Evolutionary conservation across 2,329 filamentous ascomycete genomes (phyloP).

Genomic region (Colletotrichum siamense): DNA sequence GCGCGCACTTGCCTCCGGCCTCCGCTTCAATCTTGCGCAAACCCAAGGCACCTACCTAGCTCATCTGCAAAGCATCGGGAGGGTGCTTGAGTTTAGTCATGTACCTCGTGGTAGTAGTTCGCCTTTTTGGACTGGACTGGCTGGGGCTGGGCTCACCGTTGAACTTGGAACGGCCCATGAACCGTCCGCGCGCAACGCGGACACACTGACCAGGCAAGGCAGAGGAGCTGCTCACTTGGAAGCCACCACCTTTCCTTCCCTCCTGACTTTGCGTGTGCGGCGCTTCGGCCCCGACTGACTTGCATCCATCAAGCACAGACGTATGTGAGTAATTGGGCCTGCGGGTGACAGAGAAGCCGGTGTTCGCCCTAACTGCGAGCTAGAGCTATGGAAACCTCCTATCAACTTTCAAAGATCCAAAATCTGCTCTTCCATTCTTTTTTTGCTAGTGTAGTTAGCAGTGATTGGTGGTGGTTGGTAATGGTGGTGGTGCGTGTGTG

Average conservation of each 20-base stretch:
- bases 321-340: slow-evolving; percentile 7
- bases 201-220: background rate
- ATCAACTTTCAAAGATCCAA: background rate
- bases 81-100: background rate
- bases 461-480: background rate
- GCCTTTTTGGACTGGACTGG: background rate
- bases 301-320: slow-evolving; percentile 19
- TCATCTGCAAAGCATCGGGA: background rate
- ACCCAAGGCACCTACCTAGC: background rate
- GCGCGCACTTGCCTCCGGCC: background rate
- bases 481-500: background rate
- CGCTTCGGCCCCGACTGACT: background rate
- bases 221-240: background rate
- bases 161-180: background rate
- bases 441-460: background rate
- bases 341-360: background rate
- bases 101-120: background rate
- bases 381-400: slow-evolving; percentile 5
- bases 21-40: background rate
- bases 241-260: background rate
- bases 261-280: background rate
- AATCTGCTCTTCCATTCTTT: background rate
- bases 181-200: background rate
- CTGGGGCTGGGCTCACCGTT: background rate
- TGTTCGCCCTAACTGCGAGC: background rate